These are phyloP conservation scores for Quercus aquifolioides DNA, from an alignment of 306 rosid species.

Conservation along the genomic window DNA sequence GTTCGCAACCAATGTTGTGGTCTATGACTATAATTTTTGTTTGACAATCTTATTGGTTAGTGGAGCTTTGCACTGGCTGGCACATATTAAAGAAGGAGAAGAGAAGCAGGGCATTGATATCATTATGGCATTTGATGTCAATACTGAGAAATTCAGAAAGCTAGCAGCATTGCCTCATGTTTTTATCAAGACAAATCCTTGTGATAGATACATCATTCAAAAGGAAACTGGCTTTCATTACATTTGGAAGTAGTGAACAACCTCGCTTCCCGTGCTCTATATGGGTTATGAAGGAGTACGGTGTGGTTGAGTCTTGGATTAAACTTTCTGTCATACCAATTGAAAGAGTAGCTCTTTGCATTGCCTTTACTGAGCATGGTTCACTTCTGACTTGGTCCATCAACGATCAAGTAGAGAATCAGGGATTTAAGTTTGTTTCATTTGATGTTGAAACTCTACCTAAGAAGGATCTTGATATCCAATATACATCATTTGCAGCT, in stretches of 20 bases:
- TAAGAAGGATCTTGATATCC: too few species aligned
- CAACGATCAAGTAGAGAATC: too few species aligned
- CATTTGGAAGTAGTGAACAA: not conserved
- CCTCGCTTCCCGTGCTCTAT: not conserved
- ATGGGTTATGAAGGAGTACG: not conserved
- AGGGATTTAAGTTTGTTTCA: too few species aligned
- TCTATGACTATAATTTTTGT: not conserved
- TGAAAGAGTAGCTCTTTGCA: too few species aligned
- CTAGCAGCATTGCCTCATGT: not conserved
- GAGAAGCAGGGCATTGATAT: not conserved
- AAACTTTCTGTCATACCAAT: too few species aligned
- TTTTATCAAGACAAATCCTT: not conserved
- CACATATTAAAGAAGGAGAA: too few species aligned
- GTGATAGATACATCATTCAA: not conserved
- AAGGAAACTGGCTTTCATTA: not conserved
- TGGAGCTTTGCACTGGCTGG: not conserved
- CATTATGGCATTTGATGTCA: not conserved
- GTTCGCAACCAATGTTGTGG: not conserved
- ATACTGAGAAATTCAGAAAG: not conserved
- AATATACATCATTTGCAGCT: too few species aligned
- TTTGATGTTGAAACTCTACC: too few species aligned
- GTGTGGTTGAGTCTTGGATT: not conserved
- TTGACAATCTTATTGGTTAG: not conserved
- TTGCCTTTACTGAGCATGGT: too few species aligned
- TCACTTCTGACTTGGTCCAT: too few species aligned